Percentiles rank a stretch among this genome's conserved stretches.
These are phyloP conservation scores for Termitomyces eurrhizus DNA, from an alignment of 768 basidiomycete species.

Conservation along the genomic window DNA sequence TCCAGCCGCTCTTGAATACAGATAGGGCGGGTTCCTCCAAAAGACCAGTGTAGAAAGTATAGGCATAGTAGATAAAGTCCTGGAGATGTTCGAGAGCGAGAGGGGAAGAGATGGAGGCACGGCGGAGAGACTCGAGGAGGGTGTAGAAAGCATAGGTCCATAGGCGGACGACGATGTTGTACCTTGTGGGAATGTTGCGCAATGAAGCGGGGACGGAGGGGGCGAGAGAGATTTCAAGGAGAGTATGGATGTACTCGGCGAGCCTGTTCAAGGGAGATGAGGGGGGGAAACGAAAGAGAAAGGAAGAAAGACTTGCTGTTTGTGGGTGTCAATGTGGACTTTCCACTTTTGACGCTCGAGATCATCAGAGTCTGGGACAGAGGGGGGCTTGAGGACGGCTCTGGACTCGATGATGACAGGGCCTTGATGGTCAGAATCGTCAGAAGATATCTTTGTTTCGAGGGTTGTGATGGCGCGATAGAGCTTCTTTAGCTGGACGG, in stretches of 20 bases:
- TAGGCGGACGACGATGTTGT: slow-evolving; percentile 91
- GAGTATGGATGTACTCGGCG: slow-evolving; percentile 85
- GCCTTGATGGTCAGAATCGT: slow-evolving; percentile 36
- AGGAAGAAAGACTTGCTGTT: slow-evolving; percentile 53
- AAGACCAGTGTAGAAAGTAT: slow-evolving; percentile 88
- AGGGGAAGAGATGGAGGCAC: slow-evolving; percentile 65
- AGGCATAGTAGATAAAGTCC: slow-evolving; percentile 94
- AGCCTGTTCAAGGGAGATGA: slow-evolving; percentile 45
- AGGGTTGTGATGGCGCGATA: slow-evolving; percentile 81
- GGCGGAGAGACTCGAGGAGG: slow-evolving; percentile 85
- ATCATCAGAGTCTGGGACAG: slow-evolving; percentile 35
- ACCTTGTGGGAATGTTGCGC: slow-evolving; percentile 86
- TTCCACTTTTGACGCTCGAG: slow-evolving; percentile 75
- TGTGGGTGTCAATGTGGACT: slow-evolving; percentile 73
- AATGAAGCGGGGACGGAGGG: slow-evolving; percentile 86
- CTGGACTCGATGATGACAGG: slow-evolving; percentile 31
- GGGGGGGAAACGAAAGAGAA: neutral
- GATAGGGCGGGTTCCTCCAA: slow-evolving; percentile 75
- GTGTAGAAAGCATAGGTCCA: slow-evolving; percentile 93
- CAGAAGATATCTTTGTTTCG: slow-evolving; percentile 67
- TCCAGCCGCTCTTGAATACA: slow-evolving; percentile 79
- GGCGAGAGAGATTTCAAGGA: slow-evolving; percentile 81
- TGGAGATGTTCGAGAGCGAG: slow-evolving; percentile 88
- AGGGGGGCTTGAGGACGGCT: slow-evolving; percentile 34
- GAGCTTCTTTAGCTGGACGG: slow-evolving; percentile 71